Evolutionary conservation across 108 stramenopile species (phyloP).

Genomic region (Nitzschia sp.): DNA sequence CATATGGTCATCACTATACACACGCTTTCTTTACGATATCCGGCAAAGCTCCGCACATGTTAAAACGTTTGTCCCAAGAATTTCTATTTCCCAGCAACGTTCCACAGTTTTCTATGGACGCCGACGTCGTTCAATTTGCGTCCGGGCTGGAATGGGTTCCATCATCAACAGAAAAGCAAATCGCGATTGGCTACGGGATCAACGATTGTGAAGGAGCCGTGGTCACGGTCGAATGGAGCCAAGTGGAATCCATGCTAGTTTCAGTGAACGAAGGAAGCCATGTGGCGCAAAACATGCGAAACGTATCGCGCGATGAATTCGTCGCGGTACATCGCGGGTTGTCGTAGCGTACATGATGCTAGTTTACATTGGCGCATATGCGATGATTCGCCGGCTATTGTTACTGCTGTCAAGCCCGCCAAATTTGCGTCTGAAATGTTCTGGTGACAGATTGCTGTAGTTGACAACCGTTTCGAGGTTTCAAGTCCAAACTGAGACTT

Average conservation of each 20-base stretch:
- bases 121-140: constrained; percentile 79
- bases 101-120: constrained; percentile 23
- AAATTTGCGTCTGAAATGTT: no score
- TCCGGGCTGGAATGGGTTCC: constrained; percentile 59
- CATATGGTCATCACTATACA: constrained; percentile 85
- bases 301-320: neutral
- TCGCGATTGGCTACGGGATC: constrained; percentile 50
- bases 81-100: constrained; percentile 37
- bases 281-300: constrained; percentile 6
- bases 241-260: constrained; percentile 26
- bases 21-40: constrained; percentile 44
- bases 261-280: constrained; percentile 18
- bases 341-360: no score
- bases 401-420: no score
- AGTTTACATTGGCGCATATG: no score
- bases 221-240: constrained; percentile 10
- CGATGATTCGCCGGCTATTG: no score
- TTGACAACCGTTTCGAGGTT: no score
- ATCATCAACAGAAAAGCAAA: neutral
- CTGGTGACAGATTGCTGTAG: no score
- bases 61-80: constrained; percentile 61
- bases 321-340: no score
- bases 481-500: no score
- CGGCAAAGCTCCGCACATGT: constrained; percentile 19
- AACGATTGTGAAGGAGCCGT: constrained; percentile 61